phyloP scores from a whole-genome alignment of 768 basidiomycete species.

The Kwoniella sp. region DNA sequence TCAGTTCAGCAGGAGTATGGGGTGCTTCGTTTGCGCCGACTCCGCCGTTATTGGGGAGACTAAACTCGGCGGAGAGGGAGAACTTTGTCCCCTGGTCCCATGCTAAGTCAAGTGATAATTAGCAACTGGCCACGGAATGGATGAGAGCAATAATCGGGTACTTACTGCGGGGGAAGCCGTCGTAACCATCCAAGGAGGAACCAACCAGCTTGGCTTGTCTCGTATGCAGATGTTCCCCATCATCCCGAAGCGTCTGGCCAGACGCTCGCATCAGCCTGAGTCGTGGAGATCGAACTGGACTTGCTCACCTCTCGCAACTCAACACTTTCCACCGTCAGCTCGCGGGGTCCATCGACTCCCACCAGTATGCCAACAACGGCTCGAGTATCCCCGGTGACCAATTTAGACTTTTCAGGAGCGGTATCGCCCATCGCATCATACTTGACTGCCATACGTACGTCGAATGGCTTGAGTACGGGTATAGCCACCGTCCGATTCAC shows the following conservation, averaged over 20 bases:
- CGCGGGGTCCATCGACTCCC: slow-evolving; percentile 13
- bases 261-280: no score
- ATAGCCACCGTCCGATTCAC: slow-evolving; percentile 64
- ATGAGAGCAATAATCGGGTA: no score
- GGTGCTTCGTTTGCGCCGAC: no score
- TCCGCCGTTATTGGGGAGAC: no score
- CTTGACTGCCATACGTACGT: slow-evolving; percentile 56
- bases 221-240: no score
- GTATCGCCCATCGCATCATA: slow-evolving; percentile 52
- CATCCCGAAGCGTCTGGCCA: no score
- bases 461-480: slow-evolving; percentile 63
- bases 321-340: slow-evolving; percentile 16
- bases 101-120: slow-evolving; percentile 58
- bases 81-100: slow-evolving; percentile 61
- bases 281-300: no score
- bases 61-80: slow-evolving; percentile 5
- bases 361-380: slow-evolving; percentile 16
- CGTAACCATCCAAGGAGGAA: not conserved
- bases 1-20: slow-evolving; percentile 12
- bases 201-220: slow-evolving; percentile 9
- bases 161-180: slow-evolving; percentile 9
- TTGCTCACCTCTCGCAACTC: slow-evolving; percentile 9
- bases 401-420: no score
- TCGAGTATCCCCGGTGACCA: slow-evolving; percentile 1
- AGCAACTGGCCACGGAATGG: no score